Base-by-base conservation (phyloP, 2,329 filamentous ascomycete genomes). In the Pseudonectria buxi region DNA sequence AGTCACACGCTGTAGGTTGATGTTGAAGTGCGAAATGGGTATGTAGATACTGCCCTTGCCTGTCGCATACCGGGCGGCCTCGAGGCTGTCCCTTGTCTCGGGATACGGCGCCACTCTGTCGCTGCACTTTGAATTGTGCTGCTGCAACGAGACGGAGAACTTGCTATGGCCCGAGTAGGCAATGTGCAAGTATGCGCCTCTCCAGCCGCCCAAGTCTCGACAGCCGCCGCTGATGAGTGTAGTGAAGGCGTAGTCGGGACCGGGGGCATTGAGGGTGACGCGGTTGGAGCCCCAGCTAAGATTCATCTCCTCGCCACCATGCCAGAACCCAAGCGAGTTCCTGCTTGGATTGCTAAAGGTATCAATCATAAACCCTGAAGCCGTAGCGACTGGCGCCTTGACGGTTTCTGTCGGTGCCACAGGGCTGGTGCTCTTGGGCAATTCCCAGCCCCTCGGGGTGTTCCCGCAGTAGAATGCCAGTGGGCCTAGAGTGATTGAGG, bases 51-150 rank as follows among this genome's bases (percentile, higher is more conserved):
- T n/a, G 50, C 81, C 70, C 36, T 63, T 66, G 1, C 67, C 54
- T 10, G 53, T 57, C 10, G 56, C 53, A 52, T 85, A 84, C 29
- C 78, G 70, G 4, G 67, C 62, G 2, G 78, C 78, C 54, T 83
- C 78, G 13, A 83, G 63, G 1, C 76, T 79, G 53, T 84, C 80
- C 68, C 78, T 80, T 1, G 79, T 83, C 53, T 76, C 76, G 0
- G 80, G 80, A 49, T 71, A 83, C 0, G 81, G 80, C 13, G 67
- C 67, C 16, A 74, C 63, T 13, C 55, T 51, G 5, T 68, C 59
- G 51, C 77, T 67, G 52, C 81, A 84, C 13, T 67, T 58, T 14
- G 63, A 60, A 47, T 85, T 85, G 59, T 83, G 74, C 58, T 84
- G 78, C 47, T 81, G 78, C 33, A 85, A 56, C 2, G 79, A 70